A percentile compares a stretch with the other conserved stretches of the same genome.
These are phyloP conservation scores for Gyromitra esculenta DNA, from an alignment of 2,329 filamentous ascomycete genomes.

Conservation along the genomic window DNA sequence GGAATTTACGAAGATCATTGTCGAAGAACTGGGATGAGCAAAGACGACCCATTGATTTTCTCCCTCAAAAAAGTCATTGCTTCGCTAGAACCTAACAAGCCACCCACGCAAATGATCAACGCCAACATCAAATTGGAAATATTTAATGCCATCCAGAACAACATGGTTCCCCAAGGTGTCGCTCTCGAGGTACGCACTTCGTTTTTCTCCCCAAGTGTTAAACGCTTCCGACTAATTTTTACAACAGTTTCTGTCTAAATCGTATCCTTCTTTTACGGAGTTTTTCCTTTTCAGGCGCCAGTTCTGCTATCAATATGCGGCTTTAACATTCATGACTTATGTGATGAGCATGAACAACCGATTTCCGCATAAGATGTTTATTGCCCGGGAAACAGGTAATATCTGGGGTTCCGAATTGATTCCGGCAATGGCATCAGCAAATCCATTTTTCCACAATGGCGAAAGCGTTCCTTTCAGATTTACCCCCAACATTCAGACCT, in stretches of 20 bases:
- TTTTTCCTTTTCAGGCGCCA: conserved; percentile 99
- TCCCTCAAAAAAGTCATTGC: conserved; percentile 81
- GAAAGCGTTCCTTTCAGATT: conserved; percentile 97
- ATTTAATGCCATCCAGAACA: conserved; percentile 92
- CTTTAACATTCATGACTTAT: conserved; percentile 98
- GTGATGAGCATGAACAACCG: conserved; percentile 96
- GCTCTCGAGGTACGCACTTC: conserved; percentile 69
- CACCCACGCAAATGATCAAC: conserved; percentile 54
- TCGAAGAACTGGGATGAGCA: conserved; percentile 82
- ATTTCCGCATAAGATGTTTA: conserved; percentile 94
- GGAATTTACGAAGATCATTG: conserved; percentile 97
- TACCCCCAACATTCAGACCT: conserved; percentile 91
- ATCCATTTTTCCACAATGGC: conserved; percentile 91
- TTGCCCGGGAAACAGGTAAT: conserved; percentile 85
- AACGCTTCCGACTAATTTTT: conserved; percentile 43
- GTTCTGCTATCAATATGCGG: conserved; percentile 93
- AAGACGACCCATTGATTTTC: conserved; percentile 94
- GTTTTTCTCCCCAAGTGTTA: neutral
- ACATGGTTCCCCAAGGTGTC: conserved; percentile 85
- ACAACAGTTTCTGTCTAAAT: conserved; percentile 56
- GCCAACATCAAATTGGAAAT: conserved; percentile 74
- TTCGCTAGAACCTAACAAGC: conserved; percentile 52
- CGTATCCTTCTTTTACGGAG: conserved; percentile 85
- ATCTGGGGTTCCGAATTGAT: conserved; percentile 97
- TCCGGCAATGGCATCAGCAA: conserved; percentile 82